Evolutionary conservation across 2,329 filamentous ascomycete genomes (phyloP).

Genomic region (Phyllosticta citriasiana): DNA sequence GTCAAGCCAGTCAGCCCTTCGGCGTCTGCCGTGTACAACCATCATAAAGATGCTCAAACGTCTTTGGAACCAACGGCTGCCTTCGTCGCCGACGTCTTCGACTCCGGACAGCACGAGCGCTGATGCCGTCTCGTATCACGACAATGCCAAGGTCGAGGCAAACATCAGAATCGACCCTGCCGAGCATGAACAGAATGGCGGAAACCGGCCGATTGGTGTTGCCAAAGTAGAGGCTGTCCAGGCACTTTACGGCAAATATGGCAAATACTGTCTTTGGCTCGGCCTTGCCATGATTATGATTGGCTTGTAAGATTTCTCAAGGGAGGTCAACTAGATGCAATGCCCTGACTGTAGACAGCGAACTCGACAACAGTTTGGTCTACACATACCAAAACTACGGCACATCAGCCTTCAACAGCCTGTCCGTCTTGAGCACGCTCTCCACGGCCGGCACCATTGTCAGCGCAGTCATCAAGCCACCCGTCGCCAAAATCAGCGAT

Average conservation of each 20-base stretch:
- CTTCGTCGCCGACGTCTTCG: not conserved
- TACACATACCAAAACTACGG: slow-evolving; percentile 33
- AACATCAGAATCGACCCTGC: not conserved
- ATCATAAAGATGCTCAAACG: not conserved
- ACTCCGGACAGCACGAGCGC: not conserved
- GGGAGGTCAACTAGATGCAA: not conserved
- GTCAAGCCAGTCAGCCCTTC: not conserved
- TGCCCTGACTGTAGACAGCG: slow-evolving; percentile 14
- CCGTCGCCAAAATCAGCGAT: slow-evolving; percentile 34
- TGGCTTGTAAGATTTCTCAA: slow-evolving; percentile 10
- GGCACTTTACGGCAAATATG: slow-evolving; percentile 21
- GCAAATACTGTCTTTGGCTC: slow-evolving; percentile 15
- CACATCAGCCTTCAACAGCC: slow-evolving; percentile 28
- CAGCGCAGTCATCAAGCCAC: slow-evolving; percentile 31
- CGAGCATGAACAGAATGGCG: slow-evolving; percentile 5
- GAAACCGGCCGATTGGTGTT: slow-evolving; percentile 13
- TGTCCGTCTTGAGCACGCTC: slow-evolving; percentile 27
- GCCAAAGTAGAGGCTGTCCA: slow-evolving; percentile 22
- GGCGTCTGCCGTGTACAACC: not conserved
- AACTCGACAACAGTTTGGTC: slow-evolving; percentile 29
- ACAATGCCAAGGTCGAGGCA: not conserved
- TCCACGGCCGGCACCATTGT: slow-evolving; percentile 30
- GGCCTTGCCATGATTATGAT: slow-evolving; percentile 12
- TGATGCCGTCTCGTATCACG: not conserved
- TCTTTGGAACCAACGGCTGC: not conserved